Base-by-base conservation (phyloP, 2,329 filamentous ascomycete species). In the Paecilomyces sp. region DNA sequence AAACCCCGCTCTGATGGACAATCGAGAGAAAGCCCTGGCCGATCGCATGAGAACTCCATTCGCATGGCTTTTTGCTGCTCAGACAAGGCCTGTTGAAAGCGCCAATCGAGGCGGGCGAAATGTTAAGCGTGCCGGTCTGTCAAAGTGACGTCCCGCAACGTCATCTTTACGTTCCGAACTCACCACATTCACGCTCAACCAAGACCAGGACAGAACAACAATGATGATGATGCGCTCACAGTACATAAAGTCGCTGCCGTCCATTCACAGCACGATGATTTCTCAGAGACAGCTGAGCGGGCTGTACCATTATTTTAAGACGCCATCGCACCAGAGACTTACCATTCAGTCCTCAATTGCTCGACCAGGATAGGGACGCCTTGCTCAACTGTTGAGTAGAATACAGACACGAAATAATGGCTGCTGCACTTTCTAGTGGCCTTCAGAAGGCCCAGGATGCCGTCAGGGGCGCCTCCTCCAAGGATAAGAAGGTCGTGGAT, bases 401-500 rank as follows among this genome's bases (percentile, higher is more conserved):
- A 47, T 18, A 54, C 52, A 30, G 3, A 28, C n/a, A 47, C 41
- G 5, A 54, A 25, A 64, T 15, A 13, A 72, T 72, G 70, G 64
- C 70, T 51, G 63, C 65, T 12, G 56, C 64, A 15, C 59, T 71
- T 55, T 64, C 68, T 33, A 67, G 63, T 34, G 71, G 71, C 50
- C 57, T 73, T 15, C 67, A 68, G 57, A 73, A 70, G 57, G 64
- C 65, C 60, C 67, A 72, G 54, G 64, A 71, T 31, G 66, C 60
- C 25, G 63, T 69, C 25, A 66, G 67, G 56, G 63, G 63, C 28
- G 63, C 65, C 3, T 55, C 63, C 18, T 67, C 67, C 15, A 65
- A 64, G 56, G 67, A 71, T 25, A 72, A 73, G 61, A 91, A 92
- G 79, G 68, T 83, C 28, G 79, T 80, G 15, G 86, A 92, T 67